Evolutionary conservation across 495 filamentous ascomycete genomes (phyloP).

Genomic region (Aspergillus ellipticus): DNA sequence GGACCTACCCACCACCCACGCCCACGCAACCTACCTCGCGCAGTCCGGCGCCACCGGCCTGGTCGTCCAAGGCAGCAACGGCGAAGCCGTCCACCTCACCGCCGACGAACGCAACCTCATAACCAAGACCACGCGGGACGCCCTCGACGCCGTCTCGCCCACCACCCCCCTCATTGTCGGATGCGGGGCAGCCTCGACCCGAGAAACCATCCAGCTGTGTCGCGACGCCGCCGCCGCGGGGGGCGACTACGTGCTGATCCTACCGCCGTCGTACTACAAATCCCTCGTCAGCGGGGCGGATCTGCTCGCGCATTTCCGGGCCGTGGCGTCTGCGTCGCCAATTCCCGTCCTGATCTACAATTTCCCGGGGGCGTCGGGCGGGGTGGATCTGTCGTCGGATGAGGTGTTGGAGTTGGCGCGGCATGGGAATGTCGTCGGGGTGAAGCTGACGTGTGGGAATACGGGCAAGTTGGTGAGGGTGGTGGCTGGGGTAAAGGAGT

Average conservation of each 20-base stretch:
- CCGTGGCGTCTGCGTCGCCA: conserved; percentile 76
- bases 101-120: conserved; percentile 66
- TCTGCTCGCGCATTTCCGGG: conserved; percentile 68
- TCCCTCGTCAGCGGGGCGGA: conserved; percentile 53
- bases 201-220: conserved; percentile 79
- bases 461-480: conserved; percentile 87
- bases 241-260: conserved; percentile 78
- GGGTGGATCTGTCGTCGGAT: conserved; percentile 80
- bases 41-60: conserved; percentile 74
- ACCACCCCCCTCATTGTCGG: conserved; percentile 79
- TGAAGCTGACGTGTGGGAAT: conserved; percentile 92
- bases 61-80: conserved; percentile 85
- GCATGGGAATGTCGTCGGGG: conserved; percentile 84
- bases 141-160: conserved; percentile 63
- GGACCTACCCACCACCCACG: conserved; percentile 64
- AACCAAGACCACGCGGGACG: conserved; percentile 69
- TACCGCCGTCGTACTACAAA: conserved; percentile 85
- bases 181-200: conserved; percentile 77
- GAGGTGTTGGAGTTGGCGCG: conserved; percentile 67
- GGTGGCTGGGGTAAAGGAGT: conserved; percentile 56
- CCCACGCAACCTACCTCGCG: conserved; percentile 81
- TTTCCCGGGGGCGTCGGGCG: conserved; percentile 77
- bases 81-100: conserved; percentile 79
- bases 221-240: conserved; percentile 70
- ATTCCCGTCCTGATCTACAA: conserved; percentile 93